These are phyloP conservation scores for Ricinus communis DNA, from an alignment of 345 rosid genomes.

Conservation along the genomic window DNA sequence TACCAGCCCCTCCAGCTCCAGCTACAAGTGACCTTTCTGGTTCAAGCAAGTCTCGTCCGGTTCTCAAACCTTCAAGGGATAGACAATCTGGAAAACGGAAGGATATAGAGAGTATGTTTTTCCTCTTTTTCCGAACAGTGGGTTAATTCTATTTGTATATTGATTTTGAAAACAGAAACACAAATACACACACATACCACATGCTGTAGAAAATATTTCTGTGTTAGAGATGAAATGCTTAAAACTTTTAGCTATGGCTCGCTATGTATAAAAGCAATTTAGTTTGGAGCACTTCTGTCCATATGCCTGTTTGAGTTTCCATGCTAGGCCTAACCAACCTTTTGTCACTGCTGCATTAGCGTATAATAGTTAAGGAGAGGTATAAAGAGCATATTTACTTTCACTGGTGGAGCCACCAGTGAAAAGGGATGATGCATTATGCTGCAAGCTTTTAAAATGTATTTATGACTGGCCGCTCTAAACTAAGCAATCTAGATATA, in stretches of 20 bases:
- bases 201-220: neutral
- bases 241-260: neutral
- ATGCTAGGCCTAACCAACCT: neutral
- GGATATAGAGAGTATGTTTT: slow-evolving; percentile 51
- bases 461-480: neutral
- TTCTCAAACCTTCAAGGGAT: slow-evolving; percentile 52
- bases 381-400: neutral
- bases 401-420: neutral
- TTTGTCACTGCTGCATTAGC: neutral
- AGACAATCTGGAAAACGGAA: slow-evolving; percentile 68
- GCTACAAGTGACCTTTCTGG: slow-evolving; percentile 65
- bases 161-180: no score
- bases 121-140: neutral
- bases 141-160: neutral
- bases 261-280: no score
- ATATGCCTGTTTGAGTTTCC: neutral
- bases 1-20: slow-evolving; percentile 44
- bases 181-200: no score
- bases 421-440: neutral
- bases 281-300: no score
- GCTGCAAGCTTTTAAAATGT: neutral
- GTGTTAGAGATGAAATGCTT: neutral
- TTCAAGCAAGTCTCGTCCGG: slow-evolving; percentile 57
- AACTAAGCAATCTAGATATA: no score
- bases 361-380: neutral